A percentile compares a stretch with the other conserved stretches of the same genome.
These are phyloP conservation scores for Naganishia onofrii DNA, from an alignment of 768 basidiomycete genomes.

Conservation along the genomic window DNA sequence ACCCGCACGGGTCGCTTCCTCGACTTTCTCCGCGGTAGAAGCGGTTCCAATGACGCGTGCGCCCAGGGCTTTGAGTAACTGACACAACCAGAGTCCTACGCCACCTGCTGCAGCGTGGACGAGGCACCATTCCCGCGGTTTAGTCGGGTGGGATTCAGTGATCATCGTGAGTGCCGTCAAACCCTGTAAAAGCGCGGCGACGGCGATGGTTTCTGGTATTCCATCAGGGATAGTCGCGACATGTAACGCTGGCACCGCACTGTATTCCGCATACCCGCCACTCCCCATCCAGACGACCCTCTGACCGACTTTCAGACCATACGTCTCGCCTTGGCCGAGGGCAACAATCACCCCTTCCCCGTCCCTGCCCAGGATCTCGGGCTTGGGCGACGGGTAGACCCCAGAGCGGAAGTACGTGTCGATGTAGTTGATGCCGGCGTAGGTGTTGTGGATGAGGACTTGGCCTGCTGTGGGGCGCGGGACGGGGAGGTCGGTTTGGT, in stretches of 20 bases:
- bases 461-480: constrained; percentile 64
- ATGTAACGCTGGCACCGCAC: constrained; percentile 63
- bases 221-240: constrained; percentile 66
- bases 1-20: constrained; percentile 71
- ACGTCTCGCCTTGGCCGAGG: constrained; percentile 66
- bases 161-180: constrained; percentile 72
- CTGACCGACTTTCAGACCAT: constrained; percentile 66
- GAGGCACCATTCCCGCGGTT: constrained; percentile 69
- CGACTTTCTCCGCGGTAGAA: constrained; percentile 78
- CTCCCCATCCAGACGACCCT: constrained; percentile 59
- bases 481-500: constrained; percentile 60
- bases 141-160: constrained; percentile 79
- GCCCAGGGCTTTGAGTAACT: constrained; percentile 56
- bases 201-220: constrained; percentile 64
- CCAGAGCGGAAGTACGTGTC: constrained; percentile 62
- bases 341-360: constrained; percentile 70
- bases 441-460: constrained; percentile 49
- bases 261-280: constrained; percentile 66
- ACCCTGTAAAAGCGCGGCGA: constrained; percentile 69
- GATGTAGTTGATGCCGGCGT: constrained; percentile 45
- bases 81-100: constrained; percentile 59
- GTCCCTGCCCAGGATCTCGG: constrained; percentile 68
- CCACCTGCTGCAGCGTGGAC: constrained; percentile 92
- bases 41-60: constrained; percentile 91
- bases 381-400: constrained; percentile 54